These are phyloP conservation scores for Westerdykella sp. DNA, from an alignment of 2,329 filamentous ascomycete species.

Conservation along the genomic window DNA sequence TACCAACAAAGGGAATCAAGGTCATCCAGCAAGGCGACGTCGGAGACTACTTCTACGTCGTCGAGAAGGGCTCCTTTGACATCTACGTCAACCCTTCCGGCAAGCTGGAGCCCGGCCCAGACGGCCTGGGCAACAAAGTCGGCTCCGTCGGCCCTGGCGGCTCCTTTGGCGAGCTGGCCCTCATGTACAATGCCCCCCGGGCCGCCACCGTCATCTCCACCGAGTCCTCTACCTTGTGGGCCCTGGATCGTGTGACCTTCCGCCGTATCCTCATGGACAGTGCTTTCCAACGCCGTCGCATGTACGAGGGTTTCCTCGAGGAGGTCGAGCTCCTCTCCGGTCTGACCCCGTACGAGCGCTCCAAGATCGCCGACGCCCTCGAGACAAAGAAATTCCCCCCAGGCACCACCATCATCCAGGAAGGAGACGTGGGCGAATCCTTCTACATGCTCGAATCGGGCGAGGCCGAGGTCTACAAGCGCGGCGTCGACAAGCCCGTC, in stretches of 20 bases:
- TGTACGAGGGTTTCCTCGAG: constrained; percentile 96
- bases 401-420: constrained; percentile 77
- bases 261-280: constrained; percentile 97
- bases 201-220: constrained; percentile 88
- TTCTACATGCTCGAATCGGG: constrained; percentile 90
- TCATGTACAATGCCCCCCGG: constrained; percentile 98
- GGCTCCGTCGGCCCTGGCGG: constrained; percentile 77
- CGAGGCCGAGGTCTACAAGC: constrained; percentile 79
- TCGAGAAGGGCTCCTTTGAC: constrained; percentile 85
- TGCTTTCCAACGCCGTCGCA: constrained; percentile 87
- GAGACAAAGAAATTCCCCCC: constrained; percentile 81
- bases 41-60: constrained; percentile 96
- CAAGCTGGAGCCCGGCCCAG: constrained; percentile 67
- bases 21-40: constrained; percentile 94
- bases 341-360: constrained; percentile 85
- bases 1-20: constrained; percentile 83
- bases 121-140: constrained; percentile 79
- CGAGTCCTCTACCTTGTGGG: constrained; percentile 82
- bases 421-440: constrained; percentile 84
- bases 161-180: constrained; percentile 90
- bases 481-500: constrained; percentile 62
- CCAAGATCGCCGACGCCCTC: constrained; percentile 94
- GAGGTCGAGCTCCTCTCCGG: constrained; percentile 80
- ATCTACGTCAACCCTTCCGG: constrained; percentile 81
- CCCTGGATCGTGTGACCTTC: constrained; percentile 91